Evolutionary conservation across 2,329 filamentous ascomycete genomes (phyloP).

Genomic region (Ophidiomyces ophidiicola): DNA sequence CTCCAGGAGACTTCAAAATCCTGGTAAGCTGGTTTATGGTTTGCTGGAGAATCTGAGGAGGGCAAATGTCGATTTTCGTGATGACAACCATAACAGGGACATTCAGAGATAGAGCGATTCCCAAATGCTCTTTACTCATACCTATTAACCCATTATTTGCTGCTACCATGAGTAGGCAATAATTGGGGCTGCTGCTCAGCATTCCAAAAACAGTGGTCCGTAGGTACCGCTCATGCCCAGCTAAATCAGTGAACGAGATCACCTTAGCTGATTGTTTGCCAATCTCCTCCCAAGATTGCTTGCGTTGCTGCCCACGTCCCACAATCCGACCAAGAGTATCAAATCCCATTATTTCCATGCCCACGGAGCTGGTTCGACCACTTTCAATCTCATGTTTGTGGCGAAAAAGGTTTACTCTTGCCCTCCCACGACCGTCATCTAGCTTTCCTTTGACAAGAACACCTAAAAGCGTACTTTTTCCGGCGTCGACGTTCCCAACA

Average conservation of each 20-base stretch:
- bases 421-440: constrained; percentile 86
- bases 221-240: constrained; percentile 89
- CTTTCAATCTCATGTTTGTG: constrained; percentile 98
- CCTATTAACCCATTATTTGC: constrained; percentile 95
- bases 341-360: constrained; percentile 98
- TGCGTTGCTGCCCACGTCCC: constrained; percentile 68
- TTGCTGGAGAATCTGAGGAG: constrained; percentile 85
- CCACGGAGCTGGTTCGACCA: constrained; percentile 86
- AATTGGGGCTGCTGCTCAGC: constrained; percentile 88
- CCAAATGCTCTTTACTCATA: constrained; percentile 96
- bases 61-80: constrained; percentile 97
- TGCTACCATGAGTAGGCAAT: constrained; percentile 95
- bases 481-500: constrained; percentile 94
- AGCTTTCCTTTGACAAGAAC: constrained; percentile 91
- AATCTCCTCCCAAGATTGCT: constrained; percentile 94
- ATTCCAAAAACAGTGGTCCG: constrained; percentile 94
- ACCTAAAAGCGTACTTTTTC: constrained; percentile 90
- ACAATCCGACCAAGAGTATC: constrained; percentile 76
- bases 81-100: constrained; percentile 96
- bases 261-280: constrained; percentile 90
- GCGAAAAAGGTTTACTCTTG: constrained; percentile 87
- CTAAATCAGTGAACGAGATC: constrained; percentile 89
- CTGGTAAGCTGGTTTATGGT: constrained; percentile 83
- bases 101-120: constrained; percentile 85
- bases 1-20: constrained; percentile 86